Base-by-base conservation (phyloP, 345 rosid species). In the Ceriops zippeliana region DNA sequence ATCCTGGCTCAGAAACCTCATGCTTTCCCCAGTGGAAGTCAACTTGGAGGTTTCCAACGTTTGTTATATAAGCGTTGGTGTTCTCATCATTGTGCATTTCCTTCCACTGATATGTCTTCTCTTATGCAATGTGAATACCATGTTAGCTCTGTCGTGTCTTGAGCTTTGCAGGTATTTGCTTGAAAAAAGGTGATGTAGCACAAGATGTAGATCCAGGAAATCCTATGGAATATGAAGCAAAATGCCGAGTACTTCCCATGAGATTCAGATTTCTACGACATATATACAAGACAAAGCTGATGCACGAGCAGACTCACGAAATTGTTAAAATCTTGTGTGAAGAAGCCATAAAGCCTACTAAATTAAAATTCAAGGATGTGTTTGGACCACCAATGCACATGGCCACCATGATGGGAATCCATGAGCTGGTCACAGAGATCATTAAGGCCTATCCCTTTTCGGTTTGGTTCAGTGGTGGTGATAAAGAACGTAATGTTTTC, bases 21-120 rank as follows among this genome's bases (percentile, higher is more conserved):
- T 26, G 57, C 63, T 15, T 68, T 68, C 38, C 63, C 5, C 5
- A 68, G 71, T 28, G 71, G 71, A 68, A 68, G 47, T 6, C 20
- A 58, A 0, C 31, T 56, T 38, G 63, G 15, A 7, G 42, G 58
- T 58, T 68, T 24, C 20, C 31, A 58, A 42, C 63, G 52, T 19
- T 20, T 47, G 56, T 15, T 68, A 19, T 68, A 46, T 59, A 28
- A 26, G 28, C 13, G 35, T 59, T 5, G 1, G 34, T 59, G 3
- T 30, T 30, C 34, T 31, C 10, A 30, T 58, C 21, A 37, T 10
- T 52, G 7, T 52, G 1, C 16, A 42, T 7, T 37, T 42, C 32
- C 37, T 21, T 32, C 34, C 15, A 5, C 16, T 19, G 35, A 8
- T 11, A 21, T 34, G 30, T 34, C 9, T 5, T 4, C 21, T 34